Conservation (phyloP, 176 grass and related monocot species). For the Cenchrus fungigraminus region DNA sequence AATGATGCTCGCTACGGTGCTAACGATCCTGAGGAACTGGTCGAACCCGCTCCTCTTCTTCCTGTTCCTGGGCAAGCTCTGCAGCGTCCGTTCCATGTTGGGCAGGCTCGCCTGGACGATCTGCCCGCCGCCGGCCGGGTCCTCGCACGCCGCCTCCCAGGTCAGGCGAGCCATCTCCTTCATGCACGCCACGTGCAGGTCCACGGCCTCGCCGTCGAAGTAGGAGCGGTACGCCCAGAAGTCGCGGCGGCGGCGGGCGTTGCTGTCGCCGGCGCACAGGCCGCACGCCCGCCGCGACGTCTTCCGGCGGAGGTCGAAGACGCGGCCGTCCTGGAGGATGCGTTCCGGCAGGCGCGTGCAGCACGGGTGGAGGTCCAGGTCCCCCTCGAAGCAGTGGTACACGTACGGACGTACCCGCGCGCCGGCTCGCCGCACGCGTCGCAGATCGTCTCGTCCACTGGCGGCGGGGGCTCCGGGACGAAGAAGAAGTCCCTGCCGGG, state of each 20-base stretch:
- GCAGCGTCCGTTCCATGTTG: too few species aligned
- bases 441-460: background rate
- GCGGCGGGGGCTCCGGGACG: background rate
- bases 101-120: too few species aligned
- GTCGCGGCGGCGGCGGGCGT: background rate
- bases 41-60: background rate
- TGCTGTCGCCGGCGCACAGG: background rate
- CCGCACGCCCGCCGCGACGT: background rate
- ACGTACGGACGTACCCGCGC: background rate
- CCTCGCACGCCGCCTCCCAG: background rate
- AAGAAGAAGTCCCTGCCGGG: background rate
- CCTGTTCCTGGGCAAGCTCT: too few species aligned
- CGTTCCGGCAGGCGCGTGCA: background rate
- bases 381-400: background rate
- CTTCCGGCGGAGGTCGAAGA: slow-evolving; percentile 5
- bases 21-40: background rate
- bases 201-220: background rate
- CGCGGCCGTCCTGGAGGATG: background rate
- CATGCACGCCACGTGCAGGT: slow-evolving; percentile 40
- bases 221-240: slow-evolving; percentile 30
- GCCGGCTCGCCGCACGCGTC: slow-evolving; percentile 35
- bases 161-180: background rate
- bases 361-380: slow-evolving; percentile 16
- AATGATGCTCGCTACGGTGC: background rate
- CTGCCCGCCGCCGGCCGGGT: too few species aligned